These are phyloP conservation scores for Tylopilus sp. DNA, from an alignment of 768 basidiomycete species.

Conservation along the genomic window DNA sequence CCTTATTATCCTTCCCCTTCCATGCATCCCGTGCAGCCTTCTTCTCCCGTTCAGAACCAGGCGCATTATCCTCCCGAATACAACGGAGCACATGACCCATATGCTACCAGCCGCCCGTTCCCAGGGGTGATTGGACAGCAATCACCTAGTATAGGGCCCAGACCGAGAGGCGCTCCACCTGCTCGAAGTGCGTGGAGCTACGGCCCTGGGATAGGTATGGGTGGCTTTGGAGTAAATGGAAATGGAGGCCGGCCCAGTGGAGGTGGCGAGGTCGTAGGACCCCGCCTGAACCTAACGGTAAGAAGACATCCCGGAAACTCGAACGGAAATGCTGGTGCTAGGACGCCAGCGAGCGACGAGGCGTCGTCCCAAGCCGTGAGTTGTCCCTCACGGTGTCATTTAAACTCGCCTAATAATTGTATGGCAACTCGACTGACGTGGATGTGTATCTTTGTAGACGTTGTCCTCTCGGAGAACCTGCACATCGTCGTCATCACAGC, in stretches of 20 bases:
- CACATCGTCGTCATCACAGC: constrained; percentile 71
- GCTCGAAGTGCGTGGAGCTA: constrained; percentile 64
- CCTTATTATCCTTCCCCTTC: constrained; percentile 31
- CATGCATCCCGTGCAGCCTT: constrained; percentile 25
- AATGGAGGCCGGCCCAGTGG: constrained; percentile 21
- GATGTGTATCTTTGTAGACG: constrained; percentile 41
- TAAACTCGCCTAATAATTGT: neutral
- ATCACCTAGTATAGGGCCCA: constrained; percentile 23
- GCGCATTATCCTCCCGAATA: constrained; percentile 28
- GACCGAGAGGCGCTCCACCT: constrained; percentile 36
- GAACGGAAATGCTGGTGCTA: constrained; percentile 50
- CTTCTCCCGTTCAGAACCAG: constrained; percentile 26
- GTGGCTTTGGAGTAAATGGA: constrained; percentile 37
- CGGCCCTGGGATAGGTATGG: constrained; percentile 56
- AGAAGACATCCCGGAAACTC: constrained; percentile 50
- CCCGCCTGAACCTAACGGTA: constrained; percentile 51
- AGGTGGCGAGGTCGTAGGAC: constrained; percentile 55
- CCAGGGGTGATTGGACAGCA: constrained; percentile 33
- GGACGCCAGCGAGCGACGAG: constrained; percentile 69
- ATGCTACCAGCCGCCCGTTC: constrained; percentile 21
- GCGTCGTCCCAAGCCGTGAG: constrained; percentile 74
- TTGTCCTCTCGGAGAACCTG: constrained; percentile 76
- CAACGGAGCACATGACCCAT: constrained; percentile 25
- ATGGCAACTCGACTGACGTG: constrained; percentile 7
- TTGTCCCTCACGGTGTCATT: constrained; percentile 17